phyloP scores from a whole-genome alignment of 768 basidiomycete genomes.

The Arthromyces matolae region DNA sequence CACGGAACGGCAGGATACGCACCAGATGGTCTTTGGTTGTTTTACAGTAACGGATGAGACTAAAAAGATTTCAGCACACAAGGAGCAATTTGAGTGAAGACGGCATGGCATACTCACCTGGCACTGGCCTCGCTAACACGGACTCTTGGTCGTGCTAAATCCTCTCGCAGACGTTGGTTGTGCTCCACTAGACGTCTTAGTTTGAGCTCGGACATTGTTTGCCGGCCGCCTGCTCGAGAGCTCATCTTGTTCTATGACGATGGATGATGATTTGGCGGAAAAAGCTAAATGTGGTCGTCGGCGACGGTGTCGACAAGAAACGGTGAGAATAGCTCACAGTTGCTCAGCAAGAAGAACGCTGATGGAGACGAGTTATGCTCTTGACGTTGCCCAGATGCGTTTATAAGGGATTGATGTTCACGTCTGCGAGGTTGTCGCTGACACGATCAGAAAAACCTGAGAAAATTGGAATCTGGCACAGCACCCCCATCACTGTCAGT shows the following conservation, averaged over 20 bases:
- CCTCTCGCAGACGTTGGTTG: conserved; percentile 88
- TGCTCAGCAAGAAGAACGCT: neutral
- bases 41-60: conserved; percentile 92
- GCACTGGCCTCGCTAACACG: conserved; percentile 89
- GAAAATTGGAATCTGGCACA: conserved; percentile 16
- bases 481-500: conserved; percentile 19
- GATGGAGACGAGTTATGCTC: neutral
- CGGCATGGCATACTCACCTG: conserved; percentile 76
- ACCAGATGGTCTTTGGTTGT: conserved; percentile 81
- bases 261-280: conserved; percentile 9
- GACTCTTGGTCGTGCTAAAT: conserved; percentile 83
- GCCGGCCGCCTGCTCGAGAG: conserved; percentile 58
- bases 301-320: neutral
- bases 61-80: conserved; percentile 28
- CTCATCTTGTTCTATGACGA: conserved; percentile 43
- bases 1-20: conserved; percentile 14
- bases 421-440: conserved; percentile 13
- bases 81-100: neutral
- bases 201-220: conserved; percentile 98
- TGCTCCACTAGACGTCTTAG: conserved; percentile 91
- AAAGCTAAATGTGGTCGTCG: neutral
- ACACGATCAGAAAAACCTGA: conserved; percentile 17
- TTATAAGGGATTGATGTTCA: conserved; percentile 13
- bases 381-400: conserved; percentile 2
- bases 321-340: neutral